Base-by-base conservation (phyloP, 2,329 filamentous ascomycete species). In the Monascus ruber region DNA sequence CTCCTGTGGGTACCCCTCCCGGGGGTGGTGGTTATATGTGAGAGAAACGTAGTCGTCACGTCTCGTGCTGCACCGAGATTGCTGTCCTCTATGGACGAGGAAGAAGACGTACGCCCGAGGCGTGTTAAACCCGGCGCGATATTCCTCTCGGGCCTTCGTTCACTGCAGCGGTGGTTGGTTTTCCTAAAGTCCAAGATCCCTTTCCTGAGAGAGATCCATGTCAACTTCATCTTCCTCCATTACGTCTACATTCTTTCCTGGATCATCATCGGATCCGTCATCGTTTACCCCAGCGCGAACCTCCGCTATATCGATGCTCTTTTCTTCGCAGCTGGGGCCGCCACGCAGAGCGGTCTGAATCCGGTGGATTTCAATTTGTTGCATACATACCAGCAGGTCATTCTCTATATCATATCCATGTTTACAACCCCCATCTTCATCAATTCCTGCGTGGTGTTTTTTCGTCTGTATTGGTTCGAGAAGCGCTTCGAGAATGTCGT, bases 401-500 rank as follows among this genome's bases (percentile, higher is more conserved):
- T 83, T 37, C 65, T 93, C 25, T 87, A 82, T 51, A 52, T 87
- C 5, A 70, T 85, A 32, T 70, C 81, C 4, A 80, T 86, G 70
- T 51, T 85, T 8, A 79, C 81, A 25, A 94, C 86, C 37, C 87
- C 87, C 0, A 91, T 94, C 44, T 80, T 83, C 35, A 81, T 94
- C 51, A 79, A 94, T 55, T 77, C 83, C 2, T 83, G 77, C 34
- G 86, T 98, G 34, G 91, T 98, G 5, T 89, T 94, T 51, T 73
- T 96, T 9, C 83, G 91, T 25, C 70, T 98, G 1, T 95, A 94
- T 64, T 98, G 89, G 89, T 98, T 98, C 58, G 88, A 98, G 63
- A 94, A 93, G 62, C 78, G 88, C 5, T 96, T 98, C 57, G 83
- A 94, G 56, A 74, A 84, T 51, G 76, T 94, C 47, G 87, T 83